Conservation (phyloP, 2,329 filamentous ascomycete genomes). For the Verruconis gallopava region DNA sequence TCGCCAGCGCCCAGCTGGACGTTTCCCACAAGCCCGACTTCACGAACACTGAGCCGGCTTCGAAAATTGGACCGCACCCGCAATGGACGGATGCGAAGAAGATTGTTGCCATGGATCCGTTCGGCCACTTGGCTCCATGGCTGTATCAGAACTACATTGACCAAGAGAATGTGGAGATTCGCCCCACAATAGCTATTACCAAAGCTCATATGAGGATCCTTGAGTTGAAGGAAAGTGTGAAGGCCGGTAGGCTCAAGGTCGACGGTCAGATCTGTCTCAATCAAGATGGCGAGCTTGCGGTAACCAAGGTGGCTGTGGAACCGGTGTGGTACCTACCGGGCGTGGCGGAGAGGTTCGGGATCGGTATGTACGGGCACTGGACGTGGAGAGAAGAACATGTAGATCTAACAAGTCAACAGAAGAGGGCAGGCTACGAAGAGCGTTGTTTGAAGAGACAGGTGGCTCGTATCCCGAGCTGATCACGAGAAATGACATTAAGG, state of each 20-base stretch:
- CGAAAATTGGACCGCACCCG: constrained; percentile 73
- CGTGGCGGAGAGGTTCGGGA: constrained; percentile 82
- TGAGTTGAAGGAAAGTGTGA: constrained; percentile 82
- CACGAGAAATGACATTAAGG: constrained; percentile 84
- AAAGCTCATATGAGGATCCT: constrained; percentile 94
- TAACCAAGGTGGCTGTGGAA: constrained; percentile 95
- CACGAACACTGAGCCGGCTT: constrained; percentile 85
- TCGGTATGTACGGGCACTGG: constrained; percentile 38
- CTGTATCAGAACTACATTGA: constrained; percentile 68
- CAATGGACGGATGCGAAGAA: constrained; percentile 85
- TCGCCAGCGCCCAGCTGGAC: constrained; percentile 80
- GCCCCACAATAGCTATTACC: constrained; percentile 83
- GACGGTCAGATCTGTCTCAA: constrained; percentile 91
- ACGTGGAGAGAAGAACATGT: not conserved
- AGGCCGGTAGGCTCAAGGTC: constrained; percentile 56
- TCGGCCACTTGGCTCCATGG: constrained; percentile 77
- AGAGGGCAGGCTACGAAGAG: constrained; percentile 72
- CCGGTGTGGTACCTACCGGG: constrained; percentile 52
- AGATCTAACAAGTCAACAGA: constrained; percentile 34
- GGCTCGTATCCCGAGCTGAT: constrained; percentile 95
- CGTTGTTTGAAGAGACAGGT: constrained; percentile 88
- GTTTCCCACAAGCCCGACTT: constrained; percentile 67
- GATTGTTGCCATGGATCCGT: constrained; percentile 95
- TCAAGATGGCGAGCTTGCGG: constrained; percentile 70
- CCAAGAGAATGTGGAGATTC: constrained; percentile 69